These are phyloP conservation scores for Apiospora hydei DNA, from an alignment of 2,329 filamentous ascomycete genomes.

Conservation along the genomic window DNA sequence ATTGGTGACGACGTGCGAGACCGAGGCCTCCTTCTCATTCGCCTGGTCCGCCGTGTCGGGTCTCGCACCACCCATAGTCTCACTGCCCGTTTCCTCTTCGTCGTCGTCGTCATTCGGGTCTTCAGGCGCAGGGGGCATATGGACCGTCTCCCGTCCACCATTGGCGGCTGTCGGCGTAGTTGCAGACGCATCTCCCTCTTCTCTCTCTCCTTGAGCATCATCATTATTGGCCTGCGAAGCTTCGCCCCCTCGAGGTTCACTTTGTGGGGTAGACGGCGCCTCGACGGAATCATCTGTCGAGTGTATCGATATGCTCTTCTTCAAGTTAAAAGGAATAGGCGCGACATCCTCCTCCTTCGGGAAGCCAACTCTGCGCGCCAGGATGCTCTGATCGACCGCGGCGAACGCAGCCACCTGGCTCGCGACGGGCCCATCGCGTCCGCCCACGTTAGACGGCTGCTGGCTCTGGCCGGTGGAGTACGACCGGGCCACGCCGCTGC, in stretches of 20 bases:
- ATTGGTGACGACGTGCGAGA: constrained; percentile 83
- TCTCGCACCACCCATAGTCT: constrained; percentile 28
- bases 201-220: neutral
- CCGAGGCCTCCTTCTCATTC: constrained; percentile 60
- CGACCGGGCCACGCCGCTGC: constrained; percentile 43
- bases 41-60: constrained; percentile 29
- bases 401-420: constrained; percentile 67
- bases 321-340: constrained; percentile 57
- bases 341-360: constrained; percentile 49
- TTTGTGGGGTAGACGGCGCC: neutral
- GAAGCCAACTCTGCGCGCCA: constrained; percentile 61
- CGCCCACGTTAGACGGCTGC: constrained; percentile 35
- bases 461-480: constrained; percentile 49
- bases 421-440: constrained; percentile 46
- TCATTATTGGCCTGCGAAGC: neutral
- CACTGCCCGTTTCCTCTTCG: neutral
- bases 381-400: constrained; percentile 69
- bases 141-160: neutral
- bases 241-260: neutral
- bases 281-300: constrained; percentile 20
- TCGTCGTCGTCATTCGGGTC: neutral
- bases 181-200: neutral
- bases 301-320: constrained; percentile 36
- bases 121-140: neutral
- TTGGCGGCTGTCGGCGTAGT: neutral